Conservation (phyloP, 768 basidiomycete genomes). For the Gelatoporia subvermispora region DNA sequence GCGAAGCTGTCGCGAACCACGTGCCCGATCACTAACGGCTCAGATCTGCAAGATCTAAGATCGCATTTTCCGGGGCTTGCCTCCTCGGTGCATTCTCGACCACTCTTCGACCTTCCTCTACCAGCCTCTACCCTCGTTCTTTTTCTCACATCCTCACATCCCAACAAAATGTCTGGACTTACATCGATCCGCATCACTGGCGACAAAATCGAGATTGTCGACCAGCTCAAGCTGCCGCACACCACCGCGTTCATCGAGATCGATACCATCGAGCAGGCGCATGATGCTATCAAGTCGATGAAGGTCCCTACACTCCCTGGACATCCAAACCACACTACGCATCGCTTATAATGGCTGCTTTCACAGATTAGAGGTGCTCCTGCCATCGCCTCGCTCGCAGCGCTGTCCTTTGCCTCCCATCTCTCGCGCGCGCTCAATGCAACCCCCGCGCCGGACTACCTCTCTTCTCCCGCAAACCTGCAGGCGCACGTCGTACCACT, state of each 20-base stretch:
- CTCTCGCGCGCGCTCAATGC: slow-evolving; percentile 49
- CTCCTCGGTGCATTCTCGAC: no score
- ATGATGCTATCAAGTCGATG: slow-evolving; percentile 95
- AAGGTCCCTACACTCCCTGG: slow-evolving; percentile 46
- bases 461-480: slow-evolving; percentile 49
- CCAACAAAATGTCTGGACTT: slow-evolving; percentile 15
- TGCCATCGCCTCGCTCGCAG: slow-evolving; percentile 89
- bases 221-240: slow-evolving; percentile 85
- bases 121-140: background rate
- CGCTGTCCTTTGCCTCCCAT: slow-evolving; percentile 67
- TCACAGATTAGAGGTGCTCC: slow-evolving; percentile 83
- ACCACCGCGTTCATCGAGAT: slow-evolving; percentile 61
- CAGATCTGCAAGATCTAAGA: background rate
- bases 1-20: background rate
- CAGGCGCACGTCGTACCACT: slow-evolving; percentile 49
- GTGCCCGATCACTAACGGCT: background rate
- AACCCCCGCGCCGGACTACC: slow-evolving; percentile 46
- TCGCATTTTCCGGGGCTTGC: background rate
- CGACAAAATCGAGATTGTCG: slow-evolving; percentile 74
- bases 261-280: slow-evolving; percentile 73
- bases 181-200: slow-evolving; percentile 41
- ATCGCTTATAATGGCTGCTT: background rate
- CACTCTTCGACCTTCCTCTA: no score
- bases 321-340: background rate
- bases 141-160: background rate